Conservation (phyloP, 225 moss, liverwort and hornwort genomes). For the Sphagnum tenellum region DNA sequence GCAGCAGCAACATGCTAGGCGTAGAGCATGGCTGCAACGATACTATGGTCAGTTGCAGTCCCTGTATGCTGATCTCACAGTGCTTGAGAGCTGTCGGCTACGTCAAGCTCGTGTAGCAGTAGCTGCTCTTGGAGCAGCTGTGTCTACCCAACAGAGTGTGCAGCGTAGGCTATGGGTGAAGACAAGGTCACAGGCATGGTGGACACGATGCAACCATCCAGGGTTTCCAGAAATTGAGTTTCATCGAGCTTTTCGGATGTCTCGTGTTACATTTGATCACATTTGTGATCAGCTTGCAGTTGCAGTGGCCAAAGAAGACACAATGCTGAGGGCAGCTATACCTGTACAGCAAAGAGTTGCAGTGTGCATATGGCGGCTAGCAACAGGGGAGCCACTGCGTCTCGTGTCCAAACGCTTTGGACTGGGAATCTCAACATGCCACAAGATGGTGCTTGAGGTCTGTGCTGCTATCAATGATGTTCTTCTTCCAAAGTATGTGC, state of each 20-base stretch:
- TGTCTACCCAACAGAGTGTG: conserved; percentile 90
- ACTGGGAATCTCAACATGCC: conserved; percentile 95
- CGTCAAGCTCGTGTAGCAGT: conserved; percentile 76
- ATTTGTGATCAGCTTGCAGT: conserved; percentile 91
- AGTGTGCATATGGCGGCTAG: conserved; percentile 97
- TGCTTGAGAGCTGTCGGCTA: conserved; percentile 62
- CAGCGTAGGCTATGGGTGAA: conserved; percentile 94
- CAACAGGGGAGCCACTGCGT: conserved; percentile 89
- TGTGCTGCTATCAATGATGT: conserved; percentile 98
- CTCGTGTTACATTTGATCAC: conserved; percentile 71
- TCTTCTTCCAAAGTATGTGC: conserved; percentile 93
- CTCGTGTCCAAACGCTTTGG: conserved; percentile 96
- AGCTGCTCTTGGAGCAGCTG: conserved; percentile 84
- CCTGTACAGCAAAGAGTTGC: conserved; percentile 96
- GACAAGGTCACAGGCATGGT: conserved; percentile 96
- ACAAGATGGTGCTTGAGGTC: conserved; percentile 95
- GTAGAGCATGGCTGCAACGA: conserved; percentile 44
- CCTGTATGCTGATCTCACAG: conserved; percentile 65
- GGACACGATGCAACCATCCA: conserved; percentile 89
- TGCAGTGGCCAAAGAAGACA: conserved; percentile 93
- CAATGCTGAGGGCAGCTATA: conserved; percentile 96
- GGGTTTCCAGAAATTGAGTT: conserved; percentile 89
- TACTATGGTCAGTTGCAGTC: conserved; percentile 67
- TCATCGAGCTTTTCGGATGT: conserved; percentile 94
- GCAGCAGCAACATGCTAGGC: conserved; percentile 54